Percentiles rank a stretch among this genome's conserved stretches.
Conservation (phyloP, 1,284 basidiomycete species). For the Boletus holoroseus region DNA sequence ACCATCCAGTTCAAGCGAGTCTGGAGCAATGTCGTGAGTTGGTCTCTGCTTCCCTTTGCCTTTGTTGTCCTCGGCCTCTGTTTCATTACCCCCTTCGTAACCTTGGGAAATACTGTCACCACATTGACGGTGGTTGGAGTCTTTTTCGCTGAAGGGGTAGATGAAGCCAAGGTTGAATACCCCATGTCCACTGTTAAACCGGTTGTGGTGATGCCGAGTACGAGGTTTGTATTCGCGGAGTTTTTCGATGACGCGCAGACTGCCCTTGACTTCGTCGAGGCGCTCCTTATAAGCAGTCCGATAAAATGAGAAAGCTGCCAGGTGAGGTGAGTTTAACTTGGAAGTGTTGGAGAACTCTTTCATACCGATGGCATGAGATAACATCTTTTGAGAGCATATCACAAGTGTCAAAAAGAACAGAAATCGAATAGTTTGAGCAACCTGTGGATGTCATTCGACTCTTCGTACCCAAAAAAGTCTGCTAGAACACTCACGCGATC, state of each 20-base stretch:
- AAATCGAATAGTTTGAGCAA: conserved; percentile 59
- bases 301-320: conserved; percentile 65
- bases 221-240: conserved; percentile 70
- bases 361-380: conserved; percentile 55
- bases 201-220: conserved; percentile 21
- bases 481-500: conserved; percentile 25
- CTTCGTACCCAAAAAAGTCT: background rate
- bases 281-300: conserved; percentile 72
- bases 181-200: conserved; percentile 38
- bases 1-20: conserved; percentile 13
- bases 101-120: conserved; percentile 6
- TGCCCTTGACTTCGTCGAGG: conserved; percentile 49
- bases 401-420: conserved; percentile 65
- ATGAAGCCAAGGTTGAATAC: conserved; percentile 36
- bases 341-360: background rate
- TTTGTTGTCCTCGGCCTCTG: conserved; percentile 22
- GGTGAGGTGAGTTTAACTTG: conserved; percentile 10
- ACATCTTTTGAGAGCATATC: conserved; percentile 55
- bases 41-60: conserved; percentile 32
- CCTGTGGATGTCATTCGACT: conserved; percentile 26
- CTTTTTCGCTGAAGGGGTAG: conserved; percentile 32
- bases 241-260: conserved; percentile 61
- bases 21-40: conserved; percentile 6
- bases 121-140: conserved; percentile 11
- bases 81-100: conserved; percentile 20